These are phyloP conservation scores for Begonia masoniana DNA, from an alignment of 306 rosid species.

Conservation along the genomic window DNA sequence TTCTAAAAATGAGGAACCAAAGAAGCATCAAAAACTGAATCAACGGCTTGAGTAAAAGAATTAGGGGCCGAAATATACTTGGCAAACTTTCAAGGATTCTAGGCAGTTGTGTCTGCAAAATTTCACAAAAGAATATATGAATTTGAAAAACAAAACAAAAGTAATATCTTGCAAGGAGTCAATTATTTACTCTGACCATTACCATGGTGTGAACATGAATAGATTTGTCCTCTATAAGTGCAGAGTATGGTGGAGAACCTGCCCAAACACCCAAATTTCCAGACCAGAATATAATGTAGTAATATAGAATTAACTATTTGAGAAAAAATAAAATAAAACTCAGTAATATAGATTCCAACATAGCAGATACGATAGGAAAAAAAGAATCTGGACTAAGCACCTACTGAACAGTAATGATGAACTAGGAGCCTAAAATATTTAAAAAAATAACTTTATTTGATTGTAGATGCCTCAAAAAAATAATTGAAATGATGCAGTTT, in stretches of 20 bases:
- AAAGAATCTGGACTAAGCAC: no score
- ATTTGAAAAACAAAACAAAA: neutral
- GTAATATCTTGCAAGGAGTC: neutral
- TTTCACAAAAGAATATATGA: slow-evolving; percentile 12
- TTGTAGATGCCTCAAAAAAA: no score
- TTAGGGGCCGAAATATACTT: slow-evolving; percentile 43
- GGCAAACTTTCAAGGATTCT: slow-evolving; percentile 32
- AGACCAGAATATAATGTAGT: neutral
- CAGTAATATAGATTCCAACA: no score
- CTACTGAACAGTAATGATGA: no score
- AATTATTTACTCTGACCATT: slow-evolving; percentile 6
- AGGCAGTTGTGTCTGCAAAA: slow-evolving; percentile 70
- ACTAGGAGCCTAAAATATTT: no score
- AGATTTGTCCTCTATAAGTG: slow-evolving; percentile 50
- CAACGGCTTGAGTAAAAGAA: slow-evolving; percentile 68
- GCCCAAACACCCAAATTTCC: slow-evolving; percentile 14
- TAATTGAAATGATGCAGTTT: no score
- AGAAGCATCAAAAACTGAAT: slow-evolving; percentile 65
- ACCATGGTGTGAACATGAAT: slow-evolving; percentile 80
- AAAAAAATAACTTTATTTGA: no score
- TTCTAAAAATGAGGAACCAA: slow-evolving; percentile 72
- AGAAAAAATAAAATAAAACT: no score
- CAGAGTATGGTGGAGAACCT: slow-evolving; percentile 84
- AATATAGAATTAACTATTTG: no score
- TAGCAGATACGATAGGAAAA: no score